phyloP scores from a whole-genome alignment of 306 rosid genomes.

The Quercus agrifolia region DNA sequence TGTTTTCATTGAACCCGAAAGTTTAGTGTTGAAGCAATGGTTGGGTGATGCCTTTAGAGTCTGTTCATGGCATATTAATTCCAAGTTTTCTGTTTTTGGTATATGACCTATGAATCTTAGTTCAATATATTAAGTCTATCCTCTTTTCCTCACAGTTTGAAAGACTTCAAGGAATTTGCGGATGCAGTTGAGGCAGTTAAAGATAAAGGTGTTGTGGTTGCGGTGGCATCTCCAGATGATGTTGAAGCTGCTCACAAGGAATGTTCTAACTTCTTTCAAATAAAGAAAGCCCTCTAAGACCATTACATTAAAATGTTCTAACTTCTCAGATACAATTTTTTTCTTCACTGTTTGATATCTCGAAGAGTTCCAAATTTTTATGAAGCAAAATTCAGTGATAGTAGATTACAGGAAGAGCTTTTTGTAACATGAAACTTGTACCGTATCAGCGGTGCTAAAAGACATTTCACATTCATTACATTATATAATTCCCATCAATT shows the following conservation, averaged over 20 bases:
- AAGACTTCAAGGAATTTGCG: constrained; percentile 78
- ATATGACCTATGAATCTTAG: background rate
- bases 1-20: background rate
- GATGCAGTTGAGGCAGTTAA: constrained; percentile 70
- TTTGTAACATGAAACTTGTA: background rate
- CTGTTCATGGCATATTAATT: too few relatives aligned
- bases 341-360: background rate
- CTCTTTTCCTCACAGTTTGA: constrained; percentile 49
- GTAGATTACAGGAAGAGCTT: background rate
- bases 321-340: background rate
- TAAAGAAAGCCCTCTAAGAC: constrained; percentile 71
- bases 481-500: background rate
- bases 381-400: background rate
- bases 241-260: constrained; percentile 70
- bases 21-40: too few relatives aligned
- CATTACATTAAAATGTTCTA: background rate
- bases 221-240: constrained; percentile 92
- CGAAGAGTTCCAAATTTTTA: background rate
- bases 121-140: background rate
- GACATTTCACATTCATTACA: background rate
- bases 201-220: constrained; percentile 84
- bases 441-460: background rate
- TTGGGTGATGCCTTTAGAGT: too few relatives aligned
- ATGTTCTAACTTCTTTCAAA: constrained; percentile 65
- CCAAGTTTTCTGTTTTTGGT: background rate